These are phyloP conservation scores for Candida berthetii DNA, from an alignment of 805 yeast species.

Conservation along the genomic window DNA sequence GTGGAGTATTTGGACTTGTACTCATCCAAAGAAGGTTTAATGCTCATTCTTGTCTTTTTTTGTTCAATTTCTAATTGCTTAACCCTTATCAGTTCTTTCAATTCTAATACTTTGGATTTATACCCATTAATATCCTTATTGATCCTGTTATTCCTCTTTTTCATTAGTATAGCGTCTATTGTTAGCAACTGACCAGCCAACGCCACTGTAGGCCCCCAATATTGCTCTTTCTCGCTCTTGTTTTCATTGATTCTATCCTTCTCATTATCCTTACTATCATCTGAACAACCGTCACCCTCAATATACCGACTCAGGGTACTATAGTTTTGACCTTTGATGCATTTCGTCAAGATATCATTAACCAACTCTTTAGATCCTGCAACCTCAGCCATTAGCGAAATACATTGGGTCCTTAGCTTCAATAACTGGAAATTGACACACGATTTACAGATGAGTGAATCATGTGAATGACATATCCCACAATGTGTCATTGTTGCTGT, in stretches of 20 bases:
- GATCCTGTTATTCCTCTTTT: constrained; percentile 9
- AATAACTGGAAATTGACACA: constrained; percentile 11
- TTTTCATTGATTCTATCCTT: background rate
- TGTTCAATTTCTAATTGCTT: background rate
- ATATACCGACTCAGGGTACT: constrained; percentile 8
- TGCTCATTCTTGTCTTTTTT: background rate
- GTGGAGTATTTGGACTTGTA: background rate
- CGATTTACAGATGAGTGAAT: constrained; percentile 4
- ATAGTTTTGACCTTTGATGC: constrained; percentile 10
- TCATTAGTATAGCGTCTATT: constrained; percentile 13
- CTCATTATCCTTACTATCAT: constrained; percentile 1
- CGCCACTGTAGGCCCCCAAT: constrained; percentile 13
- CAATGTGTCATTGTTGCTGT: background rate
- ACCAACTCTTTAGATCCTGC: constrained; percentile 5
- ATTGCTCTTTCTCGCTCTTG: background rate
- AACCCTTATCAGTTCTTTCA: background rate
- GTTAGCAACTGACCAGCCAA: constrained; percentile 16
- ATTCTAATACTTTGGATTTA: background rate
- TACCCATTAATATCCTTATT: constrained; percentile 4
- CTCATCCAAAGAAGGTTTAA: background rate
- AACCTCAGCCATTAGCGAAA: constrained; percentile 5
- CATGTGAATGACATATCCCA: background rate
- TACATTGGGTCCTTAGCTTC: constrained; percentile 9
- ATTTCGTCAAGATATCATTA: constrained; percentile 8
- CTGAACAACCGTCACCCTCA: background rate